These are phyloP conservation scores for Colletotrichum echinochloae DNA, from an alignment of 2,329 filamentous ascomycete genomes.

Conservation along the genomic window DNA sequence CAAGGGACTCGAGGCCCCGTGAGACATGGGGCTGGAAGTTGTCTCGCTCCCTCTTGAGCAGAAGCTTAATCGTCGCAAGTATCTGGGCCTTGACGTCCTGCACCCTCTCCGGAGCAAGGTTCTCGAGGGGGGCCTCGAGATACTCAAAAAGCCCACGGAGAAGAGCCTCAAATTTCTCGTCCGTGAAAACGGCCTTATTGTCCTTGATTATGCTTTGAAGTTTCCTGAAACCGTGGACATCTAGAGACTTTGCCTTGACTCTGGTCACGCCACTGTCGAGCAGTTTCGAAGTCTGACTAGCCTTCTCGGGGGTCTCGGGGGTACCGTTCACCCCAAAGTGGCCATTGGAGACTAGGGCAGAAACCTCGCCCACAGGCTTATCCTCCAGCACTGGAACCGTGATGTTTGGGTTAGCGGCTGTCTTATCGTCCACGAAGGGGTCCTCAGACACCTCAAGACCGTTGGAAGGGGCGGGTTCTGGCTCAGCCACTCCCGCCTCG, in stretches of 20 bases:
- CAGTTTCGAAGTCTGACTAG: conserved; percentile 69
- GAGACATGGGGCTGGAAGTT: conserved; percentile 76
- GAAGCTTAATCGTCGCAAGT: conserved; percentile 77
- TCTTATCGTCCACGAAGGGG: conserved; percentile 64
- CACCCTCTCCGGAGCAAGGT: conserved; percentile 71
- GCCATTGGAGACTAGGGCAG: conserved; percentile 43
- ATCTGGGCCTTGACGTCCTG: conserved; percentile 81
- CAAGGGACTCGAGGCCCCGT: conserved; percentile 74
- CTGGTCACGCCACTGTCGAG: conserved; percentile 81
- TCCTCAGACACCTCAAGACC: conserved; percentile 72
- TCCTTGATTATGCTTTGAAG: conserved; percentile 80
- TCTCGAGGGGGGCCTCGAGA: conserved; percentile 70
- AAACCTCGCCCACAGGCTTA: conserved; percentile 69
- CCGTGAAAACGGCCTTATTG: conserved; percentile 70
- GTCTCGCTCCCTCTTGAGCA: conserved; percentile 75
- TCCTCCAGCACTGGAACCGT: conserved; percentile 68
- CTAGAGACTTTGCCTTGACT: conserved; percentile 77
- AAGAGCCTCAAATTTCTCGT: conserved; percentile 77
- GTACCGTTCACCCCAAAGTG: conserved; percentile 37
- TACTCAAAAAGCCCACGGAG: conserved; percentile 78
- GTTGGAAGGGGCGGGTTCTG: conserved; percentile 50
- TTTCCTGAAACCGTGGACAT: conserved; percentile 84
- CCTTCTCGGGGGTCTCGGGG: conserved; percentile 62
- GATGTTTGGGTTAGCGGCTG: conserved; percentile 59
- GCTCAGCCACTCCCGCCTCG: conserved; percentile 32